These are phyloP conservation scores for Cordyceps javanica DNA, from an alignment of 2,329 filamentous ascomycete species.

Conservation along the genomic window DNA sequence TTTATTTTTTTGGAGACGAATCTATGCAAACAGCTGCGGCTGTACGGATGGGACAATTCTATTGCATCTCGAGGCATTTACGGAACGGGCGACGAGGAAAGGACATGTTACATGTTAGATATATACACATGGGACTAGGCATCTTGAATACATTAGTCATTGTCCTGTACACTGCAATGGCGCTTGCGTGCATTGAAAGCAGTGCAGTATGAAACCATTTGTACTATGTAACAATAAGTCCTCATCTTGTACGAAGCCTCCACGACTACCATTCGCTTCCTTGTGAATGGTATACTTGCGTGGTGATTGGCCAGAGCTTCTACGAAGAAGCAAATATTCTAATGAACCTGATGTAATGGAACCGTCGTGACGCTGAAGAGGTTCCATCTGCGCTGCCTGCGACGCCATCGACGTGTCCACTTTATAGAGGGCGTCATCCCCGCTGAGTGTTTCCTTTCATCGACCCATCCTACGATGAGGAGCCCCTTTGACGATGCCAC, in stretches of 20 bases:
- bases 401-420: not conserved
- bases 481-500: not conserved
- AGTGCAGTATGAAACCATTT: too few species aligned
- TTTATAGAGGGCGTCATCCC: not conserved
- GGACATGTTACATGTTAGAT: slow-evolving; percentile 10
- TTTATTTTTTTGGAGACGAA: slow-evolving; percentile 20
- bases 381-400: not conserved
- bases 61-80: slow-evolving; percentile 10
- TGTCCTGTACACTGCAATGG: not conserved
- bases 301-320: too few species aligned
- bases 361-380: not conserved
- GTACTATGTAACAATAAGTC: too few species aligned
- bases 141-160: not conserved
- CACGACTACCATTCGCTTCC: not conserved
- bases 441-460: not conserved
- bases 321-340: too few species aligned
- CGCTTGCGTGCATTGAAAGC: not conserved
- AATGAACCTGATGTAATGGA: too few species aligned
- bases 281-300: not conserved
- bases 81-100: slow-evolving; percentile 3
- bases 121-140: not conserved
- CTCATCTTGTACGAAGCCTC: too few species aligned
- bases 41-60: slow-evolving; percentile 3
- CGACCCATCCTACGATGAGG: not conserved
- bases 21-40: not conserved